Conservation (phyloP, 2,329 filamentous ascomycete species). For the Xylariomycetidae sp. region DNA sequence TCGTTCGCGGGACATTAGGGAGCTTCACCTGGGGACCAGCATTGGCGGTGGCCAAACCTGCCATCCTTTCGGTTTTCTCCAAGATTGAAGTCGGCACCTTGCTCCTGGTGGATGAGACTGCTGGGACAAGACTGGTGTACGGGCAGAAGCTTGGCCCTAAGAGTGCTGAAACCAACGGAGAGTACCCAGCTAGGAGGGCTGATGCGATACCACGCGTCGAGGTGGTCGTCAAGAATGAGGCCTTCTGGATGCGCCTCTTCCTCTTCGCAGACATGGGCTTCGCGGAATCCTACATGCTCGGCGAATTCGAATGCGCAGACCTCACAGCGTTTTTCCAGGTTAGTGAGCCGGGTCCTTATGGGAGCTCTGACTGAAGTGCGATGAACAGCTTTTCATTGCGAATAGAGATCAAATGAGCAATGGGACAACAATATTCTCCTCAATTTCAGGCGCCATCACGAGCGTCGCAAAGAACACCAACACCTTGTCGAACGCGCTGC, state of each 20-base stretch:
- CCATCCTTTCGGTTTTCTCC: conserved; percentile 38
- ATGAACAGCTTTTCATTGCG: conserved; percentile 57
- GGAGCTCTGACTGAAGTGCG: conserved; percentile 13
- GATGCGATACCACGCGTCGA: conserved; percentile 39
- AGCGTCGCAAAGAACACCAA: conserved; percentile 53
- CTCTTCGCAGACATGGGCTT: conserved; percentile 73
- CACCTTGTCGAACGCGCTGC: conserved; percentile 49
- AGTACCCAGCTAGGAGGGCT: conserved; percentile 28
- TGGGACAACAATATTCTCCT: conserved; percentile 56
- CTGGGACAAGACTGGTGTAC: conserved; percentile 34
- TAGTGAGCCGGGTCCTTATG: conserved; percentile 10
- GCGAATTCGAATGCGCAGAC: conserved; percentile 61
- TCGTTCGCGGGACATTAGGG: conserved; percentile 36
- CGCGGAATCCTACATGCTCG: conserved; percentile 67
- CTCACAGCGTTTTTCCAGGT: conserved; percentile 64
- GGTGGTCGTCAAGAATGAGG: conserved; percentile 56
- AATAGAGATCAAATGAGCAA: conserved; percentile 61
- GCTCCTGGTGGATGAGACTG: conserved; percentile 40
- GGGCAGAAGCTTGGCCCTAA: conserved; percentile 38
- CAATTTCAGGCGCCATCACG: conserved; percentile 50
- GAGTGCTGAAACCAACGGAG: conserved; percentile 30
- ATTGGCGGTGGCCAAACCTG: conserved; percentile 38
- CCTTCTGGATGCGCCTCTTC: conserved; percentile 64
- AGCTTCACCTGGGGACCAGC: conserved; percentile 42
- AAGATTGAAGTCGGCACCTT: conserved; percentile 43